Conservation (phyloP, 345 rosid species). For the Pistacia vera region DNA sequence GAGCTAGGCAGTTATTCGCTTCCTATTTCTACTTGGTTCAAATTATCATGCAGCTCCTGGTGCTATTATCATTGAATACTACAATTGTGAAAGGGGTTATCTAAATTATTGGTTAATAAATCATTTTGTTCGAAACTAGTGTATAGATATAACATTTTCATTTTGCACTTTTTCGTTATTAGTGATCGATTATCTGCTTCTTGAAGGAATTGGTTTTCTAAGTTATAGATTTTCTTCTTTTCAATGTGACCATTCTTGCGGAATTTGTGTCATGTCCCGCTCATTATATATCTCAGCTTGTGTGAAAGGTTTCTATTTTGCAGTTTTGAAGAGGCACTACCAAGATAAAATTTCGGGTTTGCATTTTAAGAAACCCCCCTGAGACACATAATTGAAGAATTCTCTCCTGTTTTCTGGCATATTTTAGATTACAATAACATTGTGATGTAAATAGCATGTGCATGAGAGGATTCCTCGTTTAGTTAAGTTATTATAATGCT, state of each 20-base stretch:
- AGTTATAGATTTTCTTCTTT: slow-evolving; percentile 3
- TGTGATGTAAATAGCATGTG: slow-evolving; percentile 20
- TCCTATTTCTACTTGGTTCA: background rate
- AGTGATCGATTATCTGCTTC: background rate
- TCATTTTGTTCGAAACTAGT: background rate
- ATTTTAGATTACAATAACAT: slow-evolving; percentile 15
- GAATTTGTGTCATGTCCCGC: slow-evolving; percentile 18
- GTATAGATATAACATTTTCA: background rate
- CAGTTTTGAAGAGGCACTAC: slow-evolving; percentile 35
- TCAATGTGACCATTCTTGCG: slow-evolving; percentile 9
- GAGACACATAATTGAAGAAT: slow-evolving; percentile 23
- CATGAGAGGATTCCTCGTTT: slow-evolving; percentile 17
- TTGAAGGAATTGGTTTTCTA: slow-evolving; percentile 2
- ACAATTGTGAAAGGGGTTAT: background rate
- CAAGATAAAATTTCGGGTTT: slow-evolving; percentile 27
- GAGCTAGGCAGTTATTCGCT: background rate
- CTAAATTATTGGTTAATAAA: background rate
- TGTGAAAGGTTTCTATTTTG: slow-evolving; percentile 34
- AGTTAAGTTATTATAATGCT: background rate
- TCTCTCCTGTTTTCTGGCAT: slow-evolving; percentile 21
- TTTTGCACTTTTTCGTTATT: background rate
- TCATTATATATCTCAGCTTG: slow-evolving; percentile 20
- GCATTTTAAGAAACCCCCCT: slow-evolving; percentile 26
- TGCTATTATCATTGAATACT: background rate
- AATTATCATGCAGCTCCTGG: background rate